Base-by-base conservation (phyloP, 208 protist genomes). In the Jaenimonas drosophilae region DNA sequence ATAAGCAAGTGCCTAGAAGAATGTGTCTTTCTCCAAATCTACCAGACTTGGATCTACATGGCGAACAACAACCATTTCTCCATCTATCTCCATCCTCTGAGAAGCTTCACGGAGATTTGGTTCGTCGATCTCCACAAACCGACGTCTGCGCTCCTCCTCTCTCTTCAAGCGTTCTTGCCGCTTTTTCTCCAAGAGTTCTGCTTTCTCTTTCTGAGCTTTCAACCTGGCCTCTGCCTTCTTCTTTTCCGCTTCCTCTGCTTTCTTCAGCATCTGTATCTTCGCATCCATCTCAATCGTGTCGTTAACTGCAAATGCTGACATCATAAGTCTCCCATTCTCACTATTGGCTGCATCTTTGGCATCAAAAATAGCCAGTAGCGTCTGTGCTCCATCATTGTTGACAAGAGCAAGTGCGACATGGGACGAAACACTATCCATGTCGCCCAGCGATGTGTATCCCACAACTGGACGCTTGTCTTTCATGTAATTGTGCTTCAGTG, bases 21-120 rank as follows among this genome's bases (percentile, higher is more conserved):
- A 88, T 1, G 76, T 50, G 27, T 76, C 55, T 37, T 81, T 88
- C 57, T 92, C 83, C 14, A 85, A 49, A 21, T 82, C 59, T 30
- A 82, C 50, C 0, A 58, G 56, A 5, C 77, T 70, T 26, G 43
- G 50, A 4, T 54, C 19, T n/a, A 84, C 76, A 14, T 70, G 64
- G 23, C 83, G 65, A 21, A 92, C 64, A 44, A 92, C 60, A 59
- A 92, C 70, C 53, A 84, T 69, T 24, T 88, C 78, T 25, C 74
- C 76, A 58, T 87, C 76, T 19, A 59, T 43, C 6, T 61, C 25
- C 9, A 55, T 25, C 36, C 54, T 63, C 33, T 60, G 32, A 33
- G 40, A 54, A 9, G 78, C 83, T 14, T 40, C n/a, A 6, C 51
- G 34, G 19, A 86, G 59, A 51, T 81, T 65, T 0, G 48, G 50